phyloP scores from a whole-genome alignment of 202 grass and related monocot species.

The Musa balbisiana region DNA sequence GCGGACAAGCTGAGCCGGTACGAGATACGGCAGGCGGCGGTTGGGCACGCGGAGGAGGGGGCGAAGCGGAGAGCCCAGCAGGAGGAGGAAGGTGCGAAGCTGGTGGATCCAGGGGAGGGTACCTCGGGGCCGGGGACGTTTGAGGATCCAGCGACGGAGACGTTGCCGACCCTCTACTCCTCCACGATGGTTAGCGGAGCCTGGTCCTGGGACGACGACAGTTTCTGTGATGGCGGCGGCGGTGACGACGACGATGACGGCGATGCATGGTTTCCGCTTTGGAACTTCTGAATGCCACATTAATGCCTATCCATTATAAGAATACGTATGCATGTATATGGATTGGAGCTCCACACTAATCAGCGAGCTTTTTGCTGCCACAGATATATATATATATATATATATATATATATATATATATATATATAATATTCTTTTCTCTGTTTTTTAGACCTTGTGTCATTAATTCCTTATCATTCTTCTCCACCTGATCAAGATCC shows the following conservation, averaged over 20 bases:
- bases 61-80: background rate
- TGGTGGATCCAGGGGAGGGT: background rate
- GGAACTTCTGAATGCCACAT: background rate
- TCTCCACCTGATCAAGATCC: no score
- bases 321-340: no score
- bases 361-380: no score
- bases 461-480: no score
- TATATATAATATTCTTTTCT: no score
- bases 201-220: background rate
- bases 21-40: background rate
- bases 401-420: no score
- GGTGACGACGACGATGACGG: background rate
- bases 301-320: no score
- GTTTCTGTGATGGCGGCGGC: no score
- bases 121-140: background rate
- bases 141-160: background rate
- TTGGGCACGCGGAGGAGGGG: background rate
- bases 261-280: background rate
- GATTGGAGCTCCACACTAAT: no score
- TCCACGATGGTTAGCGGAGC: background rate
- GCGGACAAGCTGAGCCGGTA: background rate
- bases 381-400: no score
- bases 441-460: no score
- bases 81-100: background rate
- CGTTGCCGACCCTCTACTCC: background rate